Base-by-base conservation (phyloP, 306 rosid species). In the Cicer chorassanicum region DNA sequence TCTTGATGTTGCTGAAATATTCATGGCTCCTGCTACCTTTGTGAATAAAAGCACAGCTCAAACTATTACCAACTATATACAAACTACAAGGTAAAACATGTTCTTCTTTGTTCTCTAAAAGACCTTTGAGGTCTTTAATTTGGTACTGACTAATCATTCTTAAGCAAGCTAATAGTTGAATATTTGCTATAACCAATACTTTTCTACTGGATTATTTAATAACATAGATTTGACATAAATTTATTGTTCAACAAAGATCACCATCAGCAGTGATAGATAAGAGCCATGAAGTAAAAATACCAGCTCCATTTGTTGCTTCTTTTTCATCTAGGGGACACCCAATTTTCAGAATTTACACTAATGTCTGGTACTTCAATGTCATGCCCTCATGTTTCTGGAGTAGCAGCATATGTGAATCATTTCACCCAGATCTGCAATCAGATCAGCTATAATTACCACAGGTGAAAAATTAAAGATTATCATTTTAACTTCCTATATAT, bases 291-390 rank as follows among this genome's bases (percentile, higher is more conserved):
- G 71, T 44, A 50, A 67, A 81, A 14, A 73, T 21, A 59, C 13
- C 55, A 3, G 97, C 97, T 73, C 97, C 96, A n/a, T 83, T 89
- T 77, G 54, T 80, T 34, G 97, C 97, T 75, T 78, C 95, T 59
- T 94, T 94, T 84, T 91, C 97, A 62, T 88, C 98, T 1, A 82
- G 96, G 90, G 1, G 97, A 94, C 79, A 90, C 89, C 0, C 96
- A 84, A 72, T 91, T 83, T 79, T 94, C 99, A 5, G 85, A 88
- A 68, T 94, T 90, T 54, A 87, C 90, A 8, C 63, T 94, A 57
- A 82, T 91, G 97, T 90, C 97, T 6, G 96, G 97, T 29, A 91
- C 97, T 86, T 94, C 99, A 72, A 94, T 94, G 97, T 70, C 99
- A 5, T 94, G 99, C 66, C 99, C 99, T 13, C 99, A 94, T 72